A percentile compares a stretch with the other conserved stretches of the same genome.
Evolutionary conservation across 192 early-diverging fungal genomes (phyloP).

Genomic region (Geranomyces michiganensis): DNA sequence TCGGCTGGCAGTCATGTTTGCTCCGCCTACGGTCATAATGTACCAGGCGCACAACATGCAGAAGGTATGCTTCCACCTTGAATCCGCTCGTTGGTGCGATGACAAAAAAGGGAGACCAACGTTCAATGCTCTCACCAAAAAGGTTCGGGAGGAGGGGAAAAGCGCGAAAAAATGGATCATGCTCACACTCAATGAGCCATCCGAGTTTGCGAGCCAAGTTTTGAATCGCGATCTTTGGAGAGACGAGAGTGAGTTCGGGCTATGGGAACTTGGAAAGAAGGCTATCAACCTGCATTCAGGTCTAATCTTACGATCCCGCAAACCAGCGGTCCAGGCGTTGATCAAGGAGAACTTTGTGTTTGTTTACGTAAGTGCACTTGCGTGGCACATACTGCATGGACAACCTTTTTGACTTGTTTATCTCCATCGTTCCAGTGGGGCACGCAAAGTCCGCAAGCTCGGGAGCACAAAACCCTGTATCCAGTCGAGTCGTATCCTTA

Average conservation of each 20-base stretch:
- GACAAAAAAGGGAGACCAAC: background rate
- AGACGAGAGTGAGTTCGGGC: constrained; percentile 42
- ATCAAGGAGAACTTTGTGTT: constrained; percentile 84
- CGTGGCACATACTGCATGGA: background rate
- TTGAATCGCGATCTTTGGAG: constrained; percentile 97
- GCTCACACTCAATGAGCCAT: constrained; percentile 81
- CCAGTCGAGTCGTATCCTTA: constrained; percentile 74
- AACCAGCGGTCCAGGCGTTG: constrained; percentile 71
- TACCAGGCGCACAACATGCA: constrained; percentile 52
- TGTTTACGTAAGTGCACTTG: constrained; percentile 63
- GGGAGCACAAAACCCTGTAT: constrained; percentile 74
- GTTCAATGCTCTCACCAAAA: background rate
- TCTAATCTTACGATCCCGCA: background rate
- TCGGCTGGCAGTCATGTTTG: constrained; percentile 71
- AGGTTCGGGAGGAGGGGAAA: constrained; percentile 69
- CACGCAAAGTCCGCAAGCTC: constrained; percentile 69
- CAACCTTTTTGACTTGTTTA: background rate
- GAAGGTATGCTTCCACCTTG: background rate
- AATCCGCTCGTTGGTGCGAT: too few relatives aligned
- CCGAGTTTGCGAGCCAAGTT: constrained; percentile 84
- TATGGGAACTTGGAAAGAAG: too few relatives aligned
- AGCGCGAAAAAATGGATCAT: constrained; percentile 77
- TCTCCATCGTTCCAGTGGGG: constrained; percentile 48
- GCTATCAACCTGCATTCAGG: too few relatives aligned
- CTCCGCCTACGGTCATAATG: constrained; percentile 89